phyloP scores from a whole-genome alignment of 495 filamentous ascomycete species.

The Aspergillus coremiiformis region DNA sequence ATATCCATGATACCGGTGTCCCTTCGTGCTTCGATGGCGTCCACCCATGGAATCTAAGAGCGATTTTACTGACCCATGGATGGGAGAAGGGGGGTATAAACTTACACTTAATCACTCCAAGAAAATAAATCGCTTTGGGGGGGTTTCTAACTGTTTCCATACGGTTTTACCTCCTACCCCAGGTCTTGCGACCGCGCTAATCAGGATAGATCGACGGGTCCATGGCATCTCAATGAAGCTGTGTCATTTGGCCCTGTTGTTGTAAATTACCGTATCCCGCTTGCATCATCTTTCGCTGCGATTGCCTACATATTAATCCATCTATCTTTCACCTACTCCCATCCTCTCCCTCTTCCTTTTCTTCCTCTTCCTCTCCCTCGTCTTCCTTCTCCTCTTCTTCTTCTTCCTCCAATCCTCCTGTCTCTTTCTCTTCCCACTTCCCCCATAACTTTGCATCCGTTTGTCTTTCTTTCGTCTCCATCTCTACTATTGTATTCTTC shows the following conservation, averaged over 20 bases:
- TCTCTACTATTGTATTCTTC: slow-evolving; percentile 20
- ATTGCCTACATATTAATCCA: slow-evolving; percentile 14
- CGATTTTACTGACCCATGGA: not conserved
- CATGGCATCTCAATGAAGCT: slow-evolving; percentile 8
- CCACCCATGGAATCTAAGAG: not conserved
- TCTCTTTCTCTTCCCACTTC: slow-evolving; percentile 35
- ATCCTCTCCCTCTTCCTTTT: slow-evolving; percentile 29
- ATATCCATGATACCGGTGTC: not conserved
- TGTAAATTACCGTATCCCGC: slow-evolving; percentile 31
- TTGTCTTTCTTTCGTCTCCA: slow-evolving; percentile 12
- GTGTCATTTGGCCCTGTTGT: slow-evolving; percentile 21
- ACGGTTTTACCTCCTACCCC: slow-evolving; percentile 10
- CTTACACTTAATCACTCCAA: not conserved
- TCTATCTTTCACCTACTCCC: slow-evolving; percentile 30
- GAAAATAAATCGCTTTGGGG: not conserved
- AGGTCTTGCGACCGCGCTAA: slow-evolving; percentile 15
- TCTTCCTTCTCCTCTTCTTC: slow-evolving; percentile 29
- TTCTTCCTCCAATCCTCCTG: slow-evolving; percentile 30
- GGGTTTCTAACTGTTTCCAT: too few relatives aligned
- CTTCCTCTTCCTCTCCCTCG: slow-evolving; percentile 36
- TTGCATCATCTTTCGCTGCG: slow-evolving; percentile 36
- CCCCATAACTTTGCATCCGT: slow-evolving; percentile 19
- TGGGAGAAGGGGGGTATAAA: too few relatives aligned
- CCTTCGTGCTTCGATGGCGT: not conserved
- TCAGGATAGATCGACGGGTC: slow-evolving; percentile 27